Percentiles rank a stretch among this genome's conserved stretches.
Evolutionary conservation across 2,329 filamentous ascomycete species (phyloP).

Genomic region (Pseudogymnoascus sp.): DNA sequence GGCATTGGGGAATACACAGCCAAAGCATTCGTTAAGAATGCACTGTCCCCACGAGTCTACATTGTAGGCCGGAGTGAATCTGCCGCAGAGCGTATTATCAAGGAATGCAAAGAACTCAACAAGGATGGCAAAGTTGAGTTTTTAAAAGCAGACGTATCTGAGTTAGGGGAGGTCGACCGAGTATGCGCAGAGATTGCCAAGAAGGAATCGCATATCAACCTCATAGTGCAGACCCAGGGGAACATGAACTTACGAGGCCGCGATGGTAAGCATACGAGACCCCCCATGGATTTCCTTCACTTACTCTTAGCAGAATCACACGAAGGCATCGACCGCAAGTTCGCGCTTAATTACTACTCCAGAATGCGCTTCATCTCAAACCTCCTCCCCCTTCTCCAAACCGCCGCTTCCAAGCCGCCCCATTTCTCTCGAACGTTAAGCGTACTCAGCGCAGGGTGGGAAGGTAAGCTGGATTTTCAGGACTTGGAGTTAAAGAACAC

Average conservation of each 20-base stretch:
- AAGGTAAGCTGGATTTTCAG: conserved; percentile 39
- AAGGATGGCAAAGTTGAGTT: conserved; percentile 39
- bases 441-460: conserved; percentile 46
- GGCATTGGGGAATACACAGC: conserved; percentile 43
- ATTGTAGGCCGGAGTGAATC: conserved; percentile 39
- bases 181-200: conserved; percentile 41
- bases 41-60: conserved; percentile 36
- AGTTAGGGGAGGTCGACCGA: conserved; percentile 41
- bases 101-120: conserved; percentile 37
- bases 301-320: conserved; percentile 17
- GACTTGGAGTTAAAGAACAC: conserved; percentile 31
- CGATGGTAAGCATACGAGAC: conserved; percentile 17
- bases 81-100: conserved; percentile 33
- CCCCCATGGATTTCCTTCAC: not conserved
- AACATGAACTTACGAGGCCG: conserved; percentile 30
- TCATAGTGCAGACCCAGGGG: conserved; percentile 46
- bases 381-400: conserved; percentile 45
- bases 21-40: conserved; percentile 35
- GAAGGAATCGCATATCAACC: conserved; percentile 44
- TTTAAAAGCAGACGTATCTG: conserved; percentile 36
- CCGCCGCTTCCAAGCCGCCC: conserved; percentile 28
- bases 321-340: conserved; percentile 24
- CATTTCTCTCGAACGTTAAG: conserved; percentile 45
- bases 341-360: conserved; percentile 40
- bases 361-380: conserved; percentile 49